These are phyloP conservation scores for Aspergillus ellipticus DNA, from an alignment of 495 filamentous ascomycete species.

Conservation along the genomic window DNA sequence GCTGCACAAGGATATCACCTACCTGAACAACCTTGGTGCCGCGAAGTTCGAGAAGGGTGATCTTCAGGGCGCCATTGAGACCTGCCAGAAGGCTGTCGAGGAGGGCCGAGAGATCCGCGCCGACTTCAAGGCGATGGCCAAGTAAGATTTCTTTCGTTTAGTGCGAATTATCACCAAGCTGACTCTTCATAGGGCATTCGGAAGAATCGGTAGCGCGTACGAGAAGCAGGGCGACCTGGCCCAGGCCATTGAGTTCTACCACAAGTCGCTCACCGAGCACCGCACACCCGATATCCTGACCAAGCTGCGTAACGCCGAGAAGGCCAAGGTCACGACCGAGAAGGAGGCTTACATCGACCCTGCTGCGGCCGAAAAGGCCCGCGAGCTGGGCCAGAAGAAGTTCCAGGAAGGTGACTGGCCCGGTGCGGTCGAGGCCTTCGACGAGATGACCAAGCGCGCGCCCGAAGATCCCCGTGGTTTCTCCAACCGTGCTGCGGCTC, in stretches of 20 bases:
- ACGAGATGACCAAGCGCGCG: conserved; percentile 94
- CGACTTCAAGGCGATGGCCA: conserved; percentile 96
- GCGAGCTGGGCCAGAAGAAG: conserved; percentile 88
- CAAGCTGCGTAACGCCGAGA: conserved; percentile 93
- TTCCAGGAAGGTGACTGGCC: conserved; percentile 98
- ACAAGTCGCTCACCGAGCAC: conserved; percentile 92
- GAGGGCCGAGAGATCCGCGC: conserved; percentile 80
- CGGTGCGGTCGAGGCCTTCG: conserved; percentile 89
- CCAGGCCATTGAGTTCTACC: conserved; percentile 84
- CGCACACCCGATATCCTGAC: conserved; percentile 89
- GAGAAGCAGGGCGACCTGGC: conserved; percentile 81
- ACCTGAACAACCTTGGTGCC: conserved; percentile 92
- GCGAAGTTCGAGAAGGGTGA: conserved; percentile 96
- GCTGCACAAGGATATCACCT: conserved; percentile 90
- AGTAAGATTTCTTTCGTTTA: conserved; percentile 44
- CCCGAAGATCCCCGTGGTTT: conserved; percentile 93
- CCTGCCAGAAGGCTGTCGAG: conserved; percentile 83
- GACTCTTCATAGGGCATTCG: conserved; percentile 58
- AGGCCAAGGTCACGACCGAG: conserved; percentile 73
- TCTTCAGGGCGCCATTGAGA: conserved; percentile 77
- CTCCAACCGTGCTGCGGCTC: conserved; percentile 93
- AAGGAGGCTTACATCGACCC: conserved; percentile 83
- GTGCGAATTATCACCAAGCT: background rate
- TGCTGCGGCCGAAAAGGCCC: conserved; percentile 89
- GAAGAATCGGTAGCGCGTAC: conserved; percentile 83